Base-by-base conservation (phyloP, 306 rosid genomes). In the Quercus dentata region DNA sequence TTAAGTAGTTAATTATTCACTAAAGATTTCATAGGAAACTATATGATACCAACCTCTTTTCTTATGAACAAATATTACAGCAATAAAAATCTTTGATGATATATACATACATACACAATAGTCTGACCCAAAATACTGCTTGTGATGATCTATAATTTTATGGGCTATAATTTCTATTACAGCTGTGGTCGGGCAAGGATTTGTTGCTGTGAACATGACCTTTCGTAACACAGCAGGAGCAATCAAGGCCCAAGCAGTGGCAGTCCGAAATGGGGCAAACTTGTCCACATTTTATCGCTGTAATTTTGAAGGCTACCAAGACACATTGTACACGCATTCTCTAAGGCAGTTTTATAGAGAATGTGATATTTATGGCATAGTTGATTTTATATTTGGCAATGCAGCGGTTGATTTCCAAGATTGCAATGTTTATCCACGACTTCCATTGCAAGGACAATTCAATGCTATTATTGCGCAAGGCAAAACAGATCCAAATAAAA, bases 341-440 rank as follows among this genome's bases (percentile, higher is more conserved):
- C 81, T 83, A 0, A 73, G 88, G 44, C 94, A 90, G 51, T 90
- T 90, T 77, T 90, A 88, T 87, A 79, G 85, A 71, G 82, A 64
- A 72, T 90, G 90, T 64, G 73, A 86, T 82, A 84, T 90, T 23
- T 86, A 86, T 18, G 90, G 94, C 21, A 90, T 92, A 2, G 83
- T 88, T 14, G 94, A 90, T 51, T 88, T 88, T 76, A 88, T 88
- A 72, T 90, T 88, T 20, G 94, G 94, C 41, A 88, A 90, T 3
- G 90, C 88, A 7, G 91, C 90, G 10, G 87, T 85, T 15, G 77
- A 86, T 3, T 72, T 90, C 63, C 89, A 90, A 51, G 77, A 84
- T 19, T 88, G 89, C 58, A 81, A 82, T 79, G 76, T 90, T 4
- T 82, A 49, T 71, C 79, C 90, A 14, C 70, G 79, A 72, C 83